Base-by-base conservation (phyloP, 129 eudicot genomes). In the Scalesia atractyloides region DNA sequence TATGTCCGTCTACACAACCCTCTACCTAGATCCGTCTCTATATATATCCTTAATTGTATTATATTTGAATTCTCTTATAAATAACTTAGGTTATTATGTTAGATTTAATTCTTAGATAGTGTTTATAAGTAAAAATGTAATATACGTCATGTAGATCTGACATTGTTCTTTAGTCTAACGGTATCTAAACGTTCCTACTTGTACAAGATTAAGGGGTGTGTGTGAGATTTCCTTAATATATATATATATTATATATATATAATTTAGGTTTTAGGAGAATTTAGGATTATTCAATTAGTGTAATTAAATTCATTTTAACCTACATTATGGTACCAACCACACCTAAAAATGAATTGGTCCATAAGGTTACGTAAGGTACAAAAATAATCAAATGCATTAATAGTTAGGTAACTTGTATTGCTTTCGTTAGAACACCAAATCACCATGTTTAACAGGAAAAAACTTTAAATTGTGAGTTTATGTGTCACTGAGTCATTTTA, bases 361-460 rank as follows among this genome's bases (percentile, higher is more conserved):
- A 49, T 49, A 49, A 49, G 54, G 54, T 49, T 49, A 49, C 17
- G 54, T 15, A 49, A 49, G 54, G 54, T 49, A 49, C 54, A 49
- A 49, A 49, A 49, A 49, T 49, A 49, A 12, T 49, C 17, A 49
- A 49, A 49, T 49, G n/a, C 17, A 14, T 49, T 49, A 49, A 49
- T 15, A 14, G 18, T 49, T 49, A 49, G 54, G 54, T 49, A 49
- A 49, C 54, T 12, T 49, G 54, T 49, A 49, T 49, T 49, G 54
- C 17, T 49, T 49, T 49, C 17, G 15, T 49, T 49, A 49, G 52
- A 48, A 48, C n/a, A 48, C 52, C 52, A 12, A 48, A 11, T 48
- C 2, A 49, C n/a, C 18, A 49, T 14, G 5, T 49, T 13, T 49
- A 49, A 49, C 17, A 15, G 54, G 17, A 49, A 49, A 49, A 49